Evolutionary conservation across 331 rosid genomes (phyloP).

Genomic region (Quercus lobata): DNA sequence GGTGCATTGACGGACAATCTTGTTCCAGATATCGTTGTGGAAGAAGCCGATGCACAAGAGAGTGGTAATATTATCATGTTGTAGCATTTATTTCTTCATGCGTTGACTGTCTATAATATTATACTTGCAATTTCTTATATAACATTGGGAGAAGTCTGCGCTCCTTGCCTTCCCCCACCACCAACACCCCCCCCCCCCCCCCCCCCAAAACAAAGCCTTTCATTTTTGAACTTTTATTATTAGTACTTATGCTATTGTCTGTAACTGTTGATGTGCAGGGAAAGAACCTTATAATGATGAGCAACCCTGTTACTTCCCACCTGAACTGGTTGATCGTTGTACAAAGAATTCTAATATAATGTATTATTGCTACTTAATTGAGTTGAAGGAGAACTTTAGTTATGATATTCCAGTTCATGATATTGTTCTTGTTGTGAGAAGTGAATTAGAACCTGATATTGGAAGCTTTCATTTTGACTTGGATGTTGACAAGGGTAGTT

Average conservation of each 20-base stretch:
- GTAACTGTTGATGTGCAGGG: constrained; percentile 31
- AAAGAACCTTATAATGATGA: constrained; percentile 44
- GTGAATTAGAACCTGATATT: constrained; percentile 48
- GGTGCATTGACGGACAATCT: constrained; percentile 85
- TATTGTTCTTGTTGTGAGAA: constrained; percentile 53
- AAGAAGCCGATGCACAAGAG: constrained; percentile 47
- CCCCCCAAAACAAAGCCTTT: background rate
- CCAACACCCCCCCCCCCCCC: too few relatives aligned
- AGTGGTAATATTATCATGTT: constrained; percentile 38
- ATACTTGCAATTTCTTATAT: background rate
- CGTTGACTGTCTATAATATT: background rate
- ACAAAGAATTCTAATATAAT: constrained; percentile 15
- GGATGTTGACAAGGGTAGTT: constrained; percentile 45
- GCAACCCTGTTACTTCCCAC: constrained; percentile 63
- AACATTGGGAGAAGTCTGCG: background rate
- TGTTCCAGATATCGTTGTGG: constrained; percentile 60
- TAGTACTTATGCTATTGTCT: background rate
- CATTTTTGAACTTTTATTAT: background rate
- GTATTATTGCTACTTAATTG: constrained; percentile 69
- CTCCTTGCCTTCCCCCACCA: too few relatives aligned
- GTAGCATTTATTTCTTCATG: constrained; percentile 8
- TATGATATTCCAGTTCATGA: constrained; percentile 46
- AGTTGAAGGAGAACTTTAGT: constrained; percentile 47
- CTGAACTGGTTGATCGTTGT: constrained; percentile 44
- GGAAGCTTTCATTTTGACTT: constrained; percentile 41